Evolutionary conservation across 1,284 basidiomycete genomes (phyloP).

Genomic region (Heliocybe sulcata): DNA sequence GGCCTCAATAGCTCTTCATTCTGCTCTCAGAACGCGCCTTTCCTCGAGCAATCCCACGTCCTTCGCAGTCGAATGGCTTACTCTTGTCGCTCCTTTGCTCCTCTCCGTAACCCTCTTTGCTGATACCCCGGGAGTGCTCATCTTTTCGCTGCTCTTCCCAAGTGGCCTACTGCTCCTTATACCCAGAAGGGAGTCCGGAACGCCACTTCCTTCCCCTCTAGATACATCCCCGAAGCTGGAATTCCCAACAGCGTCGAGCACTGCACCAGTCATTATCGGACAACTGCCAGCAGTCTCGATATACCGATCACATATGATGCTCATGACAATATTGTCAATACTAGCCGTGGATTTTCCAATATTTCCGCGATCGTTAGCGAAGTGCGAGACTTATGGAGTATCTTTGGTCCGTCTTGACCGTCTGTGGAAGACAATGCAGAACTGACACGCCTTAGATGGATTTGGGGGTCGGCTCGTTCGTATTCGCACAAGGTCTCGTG

Average conservation of each 20-base stretch:
- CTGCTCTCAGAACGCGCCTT: constrained; percentile 43
- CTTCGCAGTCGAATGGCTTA: constrained; percentile 51
- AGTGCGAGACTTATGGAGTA: constrained; percentile 93
- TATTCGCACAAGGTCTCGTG: constrained; percentile 90
- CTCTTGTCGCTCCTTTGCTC: constrained; percentile 72
- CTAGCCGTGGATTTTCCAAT: constrained; percentile 94
- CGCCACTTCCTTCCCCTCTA: constrained; percentile 38
- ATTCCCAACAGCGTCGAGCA: neutral
- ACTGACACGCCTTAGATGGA: constrained; percentile 71
- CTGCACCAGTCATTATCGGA: constrained; percentile 15
- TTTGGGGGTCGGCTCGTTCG: constrained; percentile 92
- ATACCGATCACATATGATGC: constrained; percentile 93
- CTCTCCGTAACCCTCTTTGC: constrained; percentile 77
- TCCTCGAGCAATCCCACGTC: constrained; percentile 8
- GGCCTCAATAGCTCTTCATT: constrained; percentile 70
- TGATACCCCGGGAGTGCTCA: constrained; percentile 45
- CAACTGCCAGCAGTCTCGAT: constrained; percentile 73
- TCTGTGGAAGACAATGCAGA: constrained; percentile 1
- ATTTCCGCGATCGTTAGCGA: constrained; percentile 85
- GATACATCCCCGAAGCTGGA: constrained; percentile 23
- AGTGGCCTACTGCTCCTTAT: constrained; percentile 34
- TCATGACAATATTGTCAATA: constrained; percentile 88
- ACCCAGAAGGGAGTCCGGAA: constrained; percentile 35
- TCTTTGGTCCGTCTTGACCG: constrained; percentile 59
- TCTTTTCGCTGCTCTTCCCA: constrained; percentile 38